Percentiles rank a stretch among this genome's conserved stretches.
phyloP scores from a whole-genome alignment of 805 yeast species.

The Myxozyma vanderwaltii region DNA sequence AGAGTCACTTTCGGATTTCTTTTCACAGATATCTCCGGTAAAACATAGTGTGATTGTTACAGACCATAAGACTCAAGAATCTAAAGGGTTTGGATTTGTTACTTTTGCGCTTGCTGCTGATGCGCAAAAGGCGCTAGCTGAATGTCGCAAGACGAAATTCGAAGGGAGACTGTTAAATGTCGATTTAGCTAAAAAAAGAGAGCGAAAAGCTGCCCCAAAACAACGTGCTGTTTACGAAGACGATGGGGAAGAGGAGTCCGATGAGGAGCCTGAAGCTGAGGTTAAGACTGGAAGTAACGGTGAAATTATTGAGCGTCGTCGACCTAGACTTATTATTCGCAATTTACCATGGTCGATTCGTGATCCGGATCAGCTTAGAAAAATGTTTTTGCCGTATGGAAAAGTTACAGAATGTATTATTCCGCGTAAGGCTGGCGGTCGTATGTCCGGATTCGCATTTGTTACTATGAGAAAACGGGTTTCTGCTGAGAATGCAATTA shows the following conservation, averaged over 20 bases:
- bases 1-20: constrained; percentile 78
- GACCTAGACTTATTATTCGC: constrained; percentile 83
- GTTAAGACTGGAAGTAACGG: constrained; percentile 4
- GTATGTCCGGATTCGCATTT: constrained; percentile 93
- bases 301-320: constrained; percentile 63
- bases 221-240: constrained; percentile 21
- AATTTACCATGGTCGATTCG: constrained; percentile 96
- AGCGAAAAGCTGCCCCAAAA: constrained; percentile 50
- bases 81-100: constrained; percentile 95
- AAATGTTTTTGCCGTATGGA: constrained; percentile 74
- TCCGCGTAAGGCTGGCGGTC: constrained; percentile 85
- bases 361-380: constrained; percentile 69
- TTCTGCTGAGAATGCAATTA: constrained; percentile 80
- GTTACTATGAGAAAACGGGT: constrained; percentile 80
- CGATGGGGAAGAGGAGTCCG: constrained; percentile 30
- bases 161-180: constrained; percentile 68
- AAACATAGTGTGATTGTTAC: constrained; percentile 91
- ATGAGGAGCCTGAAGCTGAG: background rate
- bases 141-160: constrained; percentile 66
- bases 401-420: constrained; percentile 85
- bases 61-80: constrained; percentile 66
- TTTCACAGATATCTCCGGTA: constrained; percentile 91
- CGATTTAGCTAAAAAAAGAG: constrained; percentile 91
- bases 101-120: constrained; percentile 86
- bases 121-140: constrained; percentile 69